Evolutionary conservation across 2,329 filamentous ascomycete genomes (phyloP).

Genomic region (Dendryphion nanum): DNA sequence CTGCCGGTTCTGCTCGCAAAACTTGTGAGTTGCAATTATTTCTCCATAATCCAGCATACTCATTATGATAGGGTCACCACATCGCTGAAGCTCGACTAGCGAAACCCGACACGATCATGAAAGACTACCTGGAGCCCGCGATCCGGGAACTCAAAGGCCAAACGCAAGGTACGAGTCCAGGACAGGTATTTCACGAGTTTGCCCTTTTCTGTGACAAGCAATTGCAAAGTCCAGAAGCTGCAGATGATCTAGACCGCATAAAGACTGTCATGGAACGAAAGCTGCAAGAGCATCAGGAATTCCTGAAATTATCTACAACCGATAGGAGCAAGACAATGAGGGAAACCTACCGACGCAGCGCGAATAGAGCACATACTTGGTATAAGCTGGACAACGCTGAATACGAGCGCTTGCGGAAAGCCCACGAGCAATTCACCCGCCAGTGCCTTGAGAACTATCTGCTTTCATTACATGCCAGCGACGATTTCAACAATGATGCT

Average conservation of each 20-base stretch:
- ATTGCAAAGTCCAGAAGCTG: conserved; percentile 77
- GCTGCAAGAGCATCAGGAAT: conserved; percentile 72
- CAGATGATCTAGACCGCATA: conserved; percentile 81
- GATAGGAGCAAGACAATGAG: conserved; percentile 45
- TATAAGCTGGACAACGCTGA: conserved; percentile 87
- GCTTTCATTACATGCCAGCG: conserved; percentile 77
- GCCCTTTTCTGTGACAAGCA: conserved; percentile 94
- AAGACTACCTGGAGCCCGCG: conserved; percentile 79
- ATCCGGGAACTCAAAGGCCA: conserved; percentile 75
- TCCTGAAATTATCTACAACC: conserved; percentile 59
- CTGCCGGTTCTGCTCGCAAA: conserved; percentile 75
- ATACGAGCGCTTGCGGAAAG: conserved; percentile 73
- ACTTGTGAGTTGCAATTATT: conserved; percentile 54
- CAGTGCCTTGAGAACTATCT: conserved; percentile 93
- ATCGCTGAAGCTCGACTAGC: conserved; percentile 87
- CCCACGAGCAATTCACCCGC: conserved; percentile 77
- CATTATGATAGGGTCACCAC: conserved; percentile 64
- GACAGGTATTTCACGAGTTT: conserved; percentile 90
- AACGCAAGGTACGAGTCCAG: conserved; percentile 69
- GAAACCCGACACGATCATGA: conserved; percentile 86
- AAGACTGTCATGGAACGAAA: conserved; percentile 78
- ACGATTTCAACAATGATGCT: conserved; percentile 84
- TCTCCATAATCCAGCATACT: conserved; percentile 6
- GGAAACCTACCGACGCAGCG: conserved; percentile 55
- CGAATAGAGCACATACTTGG: conserved; percentile 79